Conservation (phyloP, 1,284 basidiomycete species). For the Irpex rosettiformis region DNA sequence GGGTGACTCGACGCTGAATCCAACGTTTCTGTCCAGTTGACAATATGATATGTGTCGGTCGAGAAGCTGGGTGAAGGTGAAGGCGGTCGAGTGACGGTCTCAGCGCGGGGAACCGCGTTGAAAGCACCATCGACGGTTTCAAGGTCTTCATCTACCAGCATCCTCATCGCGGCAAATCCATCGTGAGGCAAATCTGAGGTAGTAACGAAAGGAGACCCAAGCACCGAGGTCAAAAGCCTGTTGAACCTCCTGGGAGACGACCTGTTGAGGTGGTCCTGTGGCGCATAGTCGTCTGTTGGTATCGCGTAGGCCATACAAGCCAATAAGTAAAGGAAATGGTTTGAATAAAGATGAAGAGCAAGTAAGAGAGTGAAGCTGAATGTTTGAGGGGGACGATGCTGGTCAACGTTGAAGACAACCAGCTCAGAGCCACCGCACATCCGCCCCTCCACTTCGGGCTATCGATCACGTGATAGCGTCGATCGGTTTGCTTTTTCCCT, state of each 20-base stretch:
- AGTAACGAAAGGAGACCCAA: constrained; percentile 32
- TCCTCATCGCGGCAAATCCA: constrained; percentile 14
- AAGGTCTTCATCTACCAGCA: constrained; percentile 23
- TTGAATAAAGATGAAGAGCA: background rate
- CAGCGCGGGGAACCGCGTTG: constrained; percentile 33
- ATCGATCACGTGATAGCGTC: background rate
- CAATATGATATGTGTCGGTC: constrained; percentile 30
- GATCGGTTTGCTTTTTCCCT: background rate
- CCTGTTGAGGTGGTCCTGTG: background rate
- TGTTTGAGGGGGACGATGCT: background rate
- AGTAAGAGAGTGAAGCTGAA: background rate
- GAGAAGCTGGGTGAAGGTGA: constrained; percentile 41
- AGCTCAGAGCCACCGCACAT: background rate
- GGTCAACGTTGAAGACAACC: background rate
- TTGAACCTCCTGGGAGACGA: constrained; percentile 28
- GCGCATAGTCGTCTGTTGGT: constrained; percentile 2
- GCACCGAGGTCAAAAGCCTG: constrained; percentile 26
- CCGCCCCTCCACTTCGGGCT: background rate
- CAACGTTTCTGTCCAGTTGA: constrained; percentile 23
- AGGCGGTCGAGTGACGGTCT: constrained; percentile 45
- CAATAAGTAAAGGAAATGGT: background rate
- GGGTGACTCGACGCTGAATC: constrained; percentile 38
- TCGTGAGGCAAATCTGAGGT: constrained; percentile 28
- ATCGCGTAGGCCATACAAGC: constrained; percentile 6
- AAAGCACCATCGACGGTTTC: constrained; percentile 44